Conservation (phyloP, 78 protist genomes). For the Emiliania huxleyi region DNA sequence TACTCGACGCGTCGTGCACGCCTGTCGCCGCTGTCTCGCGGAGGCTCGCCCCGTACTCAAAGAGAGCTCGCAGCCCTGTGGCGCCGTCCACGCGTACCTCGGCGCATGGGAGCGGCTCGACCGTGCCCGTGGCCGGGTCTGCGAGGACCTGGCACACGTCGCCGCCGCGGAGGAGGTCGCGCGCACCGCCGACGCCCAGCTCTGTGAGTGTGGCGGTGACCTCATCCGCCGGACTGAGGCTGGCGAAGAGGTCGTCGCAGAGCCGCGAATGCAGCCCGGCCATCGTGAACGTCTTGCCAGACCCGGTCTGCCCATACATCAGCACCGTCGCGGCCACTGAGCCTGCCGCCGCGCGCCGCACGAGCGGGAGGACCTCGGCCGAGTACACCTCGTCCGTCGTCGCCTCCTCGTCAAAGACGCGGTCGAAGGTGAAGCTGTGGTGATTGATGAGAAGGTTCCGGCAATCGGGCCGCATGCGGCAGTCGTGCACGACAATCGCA, state of each 20-base stretch:
- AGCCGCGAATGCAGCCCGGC: neutral
- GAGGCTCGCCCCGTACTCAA: neutral
- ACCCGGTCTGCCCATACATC: slow-evolving; percentile 52
- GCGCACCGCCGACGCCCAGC: neutral
- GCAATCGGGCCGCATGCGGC: slow-evolving; percentile 43
- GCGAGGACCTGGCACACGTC: neutral
- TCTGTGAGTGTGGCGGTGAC: slow-evolving; percentile 35
- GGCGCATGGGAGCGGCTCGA: slow-evolving; percentile 8
- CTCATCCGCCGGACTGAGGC: neutral
- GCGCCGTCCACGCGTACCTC: slow-evolving; percentile 16
- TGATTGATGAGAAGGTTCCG: slow-evolving; percentile 32
- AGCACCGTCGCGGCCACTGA: neutral
- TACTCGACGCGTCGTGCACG: slow-evolving; percentile 47
- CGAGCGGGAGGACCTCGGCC: neutral
- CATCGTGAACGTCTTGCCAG: slow-evolving; percentile 47
- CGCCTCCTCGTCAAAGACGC: slow-evolving; percentile 34
- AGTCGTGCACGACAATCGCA: slow-evolving; percentile 27
- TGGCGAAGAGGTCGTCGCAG: neutral
- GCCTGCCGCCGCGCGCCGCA: neutral
- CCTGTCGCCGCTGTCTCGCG: slow-evolving; percentile 58
- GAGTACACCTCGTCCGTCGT: neutral
- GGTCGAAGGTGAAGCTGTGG: slow-evolving; percentile 44
- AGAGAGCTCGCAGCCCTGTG: neutral
- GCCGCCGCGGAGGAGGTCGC: slow-evolving; percentile 53
- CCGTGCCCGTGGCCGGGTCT: slow-evolving; percentile 1